These are phyloP conservation scores for Fomes fomentarius DNA, from an alignment of 1,284 basidiomycete genomes.

Conservation along the genomic window DNA sequence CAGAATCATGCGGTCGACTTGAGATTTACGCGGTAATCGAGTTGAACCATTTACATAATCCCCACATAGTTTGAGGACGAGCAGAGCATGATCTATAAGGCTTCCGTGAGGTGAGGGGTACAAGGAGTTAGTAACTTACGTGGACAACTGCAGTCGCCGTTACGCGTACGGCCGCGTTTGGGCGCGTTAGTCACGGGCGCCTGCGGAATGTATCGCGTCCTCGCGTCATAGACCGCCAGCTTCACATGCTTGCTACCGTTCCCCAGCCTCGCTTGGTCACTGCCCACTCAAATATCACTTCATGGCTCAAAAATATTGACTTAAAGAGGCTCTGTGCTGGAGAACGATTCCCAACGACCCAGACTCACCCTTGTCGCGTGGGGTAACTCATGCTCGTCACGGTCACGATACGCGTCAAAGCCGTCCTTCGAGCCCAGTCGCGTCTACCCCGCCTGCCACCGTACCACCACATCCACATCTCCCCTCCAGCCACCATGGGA, in stretches of 20 bases:
- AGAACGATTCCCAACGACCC: not conserved
- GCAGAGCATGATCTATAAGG: too few relatives aligned
- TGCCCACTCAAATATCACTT: too few relatives aligned
- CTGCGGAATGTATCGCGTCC: not conserved
- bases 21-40: too few relatives aligned
- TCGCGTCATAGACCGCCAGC: slow-evolving; percentile 9
- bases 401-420: slow-evolving; percentile 33
- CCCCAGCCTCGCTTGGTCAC: too few relatives aligned
- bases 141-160: not conserved
- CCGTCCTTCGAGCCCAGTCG: slow-evolving; percentile 26
- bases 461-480: slow-evolving; percentile 6
- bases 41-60: too few relatives aligned
- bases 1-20: too few relatives aligned
- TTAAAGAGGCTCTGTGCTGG: too few relatives aligned
- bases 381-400: slow-evolving; percentile 31
- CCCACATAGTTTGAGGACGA: too few relatives aligned
- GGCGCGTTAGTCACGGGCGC: slow-evolving; percentile 19
- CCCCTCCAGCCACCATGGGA: slow-evolving; percentile 46
- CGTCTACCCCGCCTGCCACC: slow-evolving; percentile 22
- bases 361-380: slow-evolving; percentile 10
- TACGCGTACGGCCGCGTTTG: not conserved
- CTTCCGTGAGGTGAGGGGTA: too few relatives aligned
- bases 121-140: too few relatives aligned
- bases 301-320: too few relatives aligned
- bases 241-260: too few relatives aligned